These are phyloP conservation scores for Irpex sp. DNA, from an alignment of 1,284 basidiomycete species.

Conservation along the genomic window DNA sequence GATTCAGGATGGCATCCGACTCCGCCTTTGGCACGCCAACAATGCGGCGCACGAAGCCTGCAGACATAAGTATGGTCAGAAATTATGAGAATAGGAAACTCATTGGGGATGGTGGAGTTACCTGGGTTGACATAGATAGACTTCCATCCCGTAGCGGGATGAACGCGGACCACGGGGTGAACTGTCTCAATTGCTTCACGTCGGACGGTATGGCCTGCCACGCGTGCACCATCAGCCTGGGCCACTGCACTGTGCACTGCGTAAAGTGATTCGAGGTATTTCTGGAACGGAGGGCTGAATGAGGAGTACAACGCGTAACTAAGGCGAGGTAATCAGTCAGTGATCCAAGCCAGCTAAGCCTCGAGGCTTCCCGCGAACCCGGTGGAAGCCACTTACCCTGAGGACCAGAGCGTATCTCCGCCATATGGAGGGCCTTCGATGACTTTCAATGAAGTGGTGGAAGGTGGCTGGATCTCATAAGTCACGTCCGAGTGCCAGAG, in stretches of 20 bases:
- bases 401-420: slow-evolving; percentile 71
- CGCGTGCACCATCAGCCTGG: slow-evolving; percentile 65
- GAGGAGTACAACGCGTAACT: slow-evolving; percentile 70
- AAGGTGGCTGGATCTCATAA: slow-evolving; percentile 75
- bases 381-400: slow-evolving; percentile 40
- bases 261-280: slow-evolving; percentile 60
- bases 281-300: slow-evolving; percentile 62
- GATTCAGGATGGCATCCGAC: slow-evolving; percentile 65
- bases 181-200: slow-evolving; percentile 66
- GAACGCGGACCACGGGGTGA: slow-evolving; percentile 68
- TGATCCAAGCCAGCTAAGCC: neutral
- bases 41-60: slow-evolving; percentile 68
- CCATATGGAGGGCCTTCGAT: slow-evolving; percentile 62
- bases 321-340: slow-evolving; percentile 12
- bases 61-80: slow-evolving; percentile 4
- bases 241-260: slow-evolving; percentile 68
- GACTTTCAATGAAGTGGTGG: slow-evolving; percentile 66
- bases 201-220: slow-evolving; percentile 61
- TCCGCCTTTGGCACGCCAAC: slow-evolving; percentile 78
- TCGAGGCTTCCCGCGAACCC: neutral
- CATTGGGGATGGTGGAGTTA: slow-evolving; percentile 13
- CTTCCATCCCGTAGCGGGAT: slow-evolving; percentile 83
- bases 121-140: slow-evolving; percentile 71
- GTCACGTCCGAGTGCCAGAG: slow-evolving; percentile 84
- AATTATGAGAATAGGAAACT: neutral